Base-by-base conservation (phyloP, 371 early-diverging fungal species). In the Haplosporangium sp. region DNA sequence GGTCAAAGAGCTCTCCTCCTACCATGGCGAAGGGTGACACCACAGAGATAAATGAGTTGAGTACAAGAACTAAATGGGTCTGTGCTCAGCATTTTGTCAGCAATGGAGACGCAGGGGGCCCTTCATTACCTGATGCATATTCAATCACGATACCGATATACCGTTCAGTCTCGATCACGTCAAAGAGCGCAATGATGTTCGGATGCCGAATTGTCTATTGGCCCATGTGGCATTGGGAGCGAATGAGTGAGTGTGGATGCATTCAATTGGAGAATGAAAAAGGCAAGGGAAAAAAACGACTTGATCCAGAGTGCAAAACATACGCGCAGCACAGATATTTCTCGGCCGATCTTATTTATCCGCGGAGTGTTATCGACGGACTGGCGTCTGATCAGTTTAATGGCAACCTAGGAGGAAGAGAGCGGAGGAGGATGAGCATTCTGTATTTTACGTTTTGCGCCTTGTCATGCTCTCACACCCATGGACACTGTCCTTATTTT, bases 1-100 rank as follows among this genome's bases (percentile, higher is more conserved):
- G 93, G 80, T 98, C 98, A 82, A 99, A 99, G 52, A 99, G 84
- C 81, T 99, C 99, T 54, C 98, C 98, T 46, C 94, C 93, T 86
- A 64, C 16, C 29, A 42, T 55, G 29, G 47, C 18, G 48, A 40
- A 54, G 21, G 46, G 55, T 18, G 23, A 62, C 20, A 48, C 11
- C 23, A 21, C n/a, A 55, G 42, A 41, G 20, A 52, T 20, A 9
- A 41, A 52, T 5, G 36, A 42, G 37, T 36, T 5, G 36, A 42
- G 37, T 36, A 43, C 10, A 38, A 37, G 23, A 14, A 12, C 38
- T 13, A 36, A 16, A 29, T 2, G 29, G 29, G 18, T 18, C 18
- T 50, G 9, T 18, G 45, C 41, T 14, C 13, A 43, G 45, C 4
- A 45, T 18, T 21, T 38, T 10, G 43, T 5, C 14, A 5, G 21